Evolutionary conservation across 495 filamentous ascomycete genomes (phyloP).

Genomic region (Annulohypoxylon bovei): DNA sequence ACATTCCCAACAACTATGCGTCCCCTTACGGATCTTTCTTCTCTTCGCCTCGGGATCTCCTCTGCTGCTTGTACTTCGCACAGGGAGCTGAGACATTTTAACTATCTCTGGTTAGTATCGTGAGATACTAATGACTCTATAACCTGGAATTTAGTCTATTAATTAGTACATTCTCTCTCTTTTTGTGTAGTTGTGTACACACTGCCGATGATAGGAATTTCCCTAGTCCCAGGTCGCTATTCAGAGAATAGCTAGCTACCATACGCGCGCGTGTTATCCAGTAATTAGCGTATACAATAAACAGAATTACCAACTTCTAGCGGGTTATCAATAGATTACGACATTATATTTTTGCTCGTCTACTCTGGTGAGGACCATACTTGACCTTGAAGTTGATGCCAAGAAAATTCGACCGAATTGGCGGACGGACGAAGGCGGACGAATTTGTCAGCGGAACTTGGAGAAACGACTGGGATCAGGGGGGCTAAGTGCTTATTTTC

Average conservation of each 20-base stretch:
- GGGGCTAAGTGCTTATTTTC: no score
- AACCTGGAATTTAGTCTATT: neutral
- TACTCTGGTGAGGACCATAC: neutral
- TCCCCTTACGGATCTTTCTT: slow-evolving; percentile 65
- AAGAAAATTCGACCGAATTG: slow-evolving; percentile 41
- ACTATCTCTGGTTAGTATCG: neutral
- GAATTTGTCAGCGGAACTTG: slow-evolving; percentile 44
- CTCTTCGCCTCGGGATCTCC: slow-evolving; percentile 40
- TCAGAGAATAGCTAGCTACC: neutral
- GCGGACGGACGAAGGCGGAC: slow-evolving; percentile 28
- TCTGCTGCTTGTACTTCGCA: slow-evolving; percentile 11
- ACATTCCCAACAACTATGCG: slow-evolving; percentile 67
- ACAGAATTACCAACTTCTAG: neutral
- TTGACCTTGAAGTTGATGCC: slow-evolving; percentile 24
- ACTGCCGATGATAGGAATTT: neutral
- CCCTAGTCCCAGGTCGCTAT: neutral
- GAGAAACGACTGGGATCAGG: neutral
- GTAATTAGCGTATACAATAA: neutral
- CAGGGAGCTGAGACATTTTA: slow-evolving; percentile 26
- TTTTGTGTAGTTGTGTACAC: neutral
- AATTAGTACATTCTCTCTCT: neutral
- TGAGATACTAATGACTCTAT: neutral
- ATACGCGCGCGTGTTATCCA: neutral
- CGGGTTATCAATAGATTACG: neutral
- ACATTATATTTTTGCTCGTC: neutral